Base-by-base conservation (phyloP, 2,329 filamentous ascomycete species). In the Claviceps paspali region DNA sequence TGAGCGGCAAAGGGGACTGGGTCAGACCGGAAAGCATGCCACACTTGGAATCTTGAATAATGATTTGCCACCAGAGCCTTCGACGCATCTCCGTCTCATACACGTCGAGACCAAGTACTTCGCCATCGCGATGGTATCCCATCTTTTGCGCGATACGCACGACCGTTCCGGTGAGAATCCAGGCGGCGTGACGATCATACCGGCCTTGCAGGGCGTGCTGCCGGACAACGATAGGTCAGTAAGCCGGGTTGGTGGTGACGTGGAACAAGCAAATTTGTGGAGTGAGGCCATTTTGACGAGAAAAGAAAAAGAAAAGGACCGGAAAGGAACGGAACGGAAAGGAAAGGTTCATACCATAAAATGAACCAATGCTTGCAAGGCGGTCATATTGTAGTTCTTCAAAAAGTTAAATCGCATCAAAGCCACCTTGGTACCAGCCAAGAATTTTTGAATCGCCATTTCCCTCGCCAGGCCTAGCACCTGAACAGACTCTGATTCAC, bases 21-120 rank as follows among this genome's bases (percentile, higher is more conserved):
- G 62, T 70, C 18, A 76, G 61, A 2, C 73, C 73, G 4, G 73
- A 74, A 40, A 71, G 58, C 40, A 76, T 54, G 29, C 70, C 72
- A 38, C 68, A 68, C 44, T 71, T 68, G 30, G 65, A 60, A 43
- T 78, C 73, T 36, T 73, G 60, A 38, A 76, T 58, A 34, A 74
- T 61, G 19, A 79, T 66, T 48, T 73, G 67, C 74, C 73, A 78
- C 76, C 76, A 82, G 15, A 80, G 61, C 6, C 77, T 63, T 30
- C 76, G 61, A n/a, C 76, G 66, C 63, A 81, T 79, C 49, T 82
- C 75, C 2, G 69, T 70, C 47, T 81, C 75, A 45, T 79, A 78
- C 0, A 74, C 71, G 0, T 67, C 61, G 2, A 79, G 58, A 2
- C 67, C 67, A 5, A 76, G 58, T 14, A 57, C 52, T 41, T 68